Evolutionary conservation across 2,329 filamentous ascomycete species (phyloP).

Genomic region (Pestalotiopsis sp.): DNA sequence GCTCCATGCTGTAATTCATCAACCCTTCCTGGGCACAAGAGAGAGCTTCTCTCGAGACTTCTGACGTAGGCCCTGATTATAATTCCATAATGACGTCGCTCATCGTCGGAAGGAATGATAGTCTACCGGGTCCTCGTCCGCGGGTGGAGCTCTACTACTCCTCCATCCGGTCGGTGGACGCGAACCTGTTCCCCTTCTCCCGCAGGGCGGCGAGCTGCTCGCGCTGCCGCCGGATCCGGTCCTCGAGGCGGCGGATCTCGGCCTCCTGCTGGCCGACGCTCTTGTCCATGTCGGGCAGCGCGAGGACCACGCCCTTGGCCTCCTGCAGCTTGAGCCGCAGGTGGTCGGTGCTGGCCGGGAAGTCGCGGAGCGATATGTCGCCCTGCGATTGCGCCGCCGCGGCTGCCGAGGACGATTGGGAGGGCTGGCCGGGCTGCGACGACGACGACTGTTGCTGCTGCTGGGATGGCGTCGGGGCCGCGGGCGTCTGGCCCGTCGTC

Average conservation of each 20-base stretch:
- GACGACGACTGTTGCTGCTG: constrained; percentile 20
- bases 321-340: constrained; percentile 84
- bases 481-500: constrained; percentile 38
- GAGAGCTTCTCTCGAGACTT: neutral
- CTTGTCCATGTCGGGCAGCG: constrained; percentile 71
- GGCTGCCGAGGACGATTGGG: constrained; percentile 27
- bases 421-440: constrained; percentile 17
- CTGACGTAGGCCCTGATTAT: neutral
- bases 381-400: constrained; percentile 24
- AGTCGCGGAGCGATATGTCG: constrained; percentile 65
- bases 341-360: constrained; percentile 75
- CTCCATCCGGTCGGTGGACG: constrained; percentile 44
- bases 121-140: neutral
- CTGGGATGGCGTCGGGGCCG: constrained; percentile 28
- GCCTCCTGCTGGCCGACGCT: constrained; percentile 69
- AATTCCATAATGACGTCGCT: neutral
- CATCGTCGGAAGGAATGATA: neutral
- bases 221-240: constrained; percentile 64
- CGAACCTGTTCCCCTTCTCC: constrained; percentile 48
- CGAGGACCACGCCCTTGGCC: constrained; percentile 67
- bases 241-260: constrained; percentile 70
- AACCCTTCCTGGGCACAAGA: neutral
- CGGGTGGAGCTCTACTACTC: constrained; percentile 23
- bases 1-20: neutral
- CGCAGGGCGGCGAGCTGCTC: constrained; percentile 58